A percentile compares a stretch with the other conserved stretches of the same genome.
phyloP scores from a whole-genome alignment of 2,329 filamentous ascomycete species.

The Paecilomyces formosus region DNA sequence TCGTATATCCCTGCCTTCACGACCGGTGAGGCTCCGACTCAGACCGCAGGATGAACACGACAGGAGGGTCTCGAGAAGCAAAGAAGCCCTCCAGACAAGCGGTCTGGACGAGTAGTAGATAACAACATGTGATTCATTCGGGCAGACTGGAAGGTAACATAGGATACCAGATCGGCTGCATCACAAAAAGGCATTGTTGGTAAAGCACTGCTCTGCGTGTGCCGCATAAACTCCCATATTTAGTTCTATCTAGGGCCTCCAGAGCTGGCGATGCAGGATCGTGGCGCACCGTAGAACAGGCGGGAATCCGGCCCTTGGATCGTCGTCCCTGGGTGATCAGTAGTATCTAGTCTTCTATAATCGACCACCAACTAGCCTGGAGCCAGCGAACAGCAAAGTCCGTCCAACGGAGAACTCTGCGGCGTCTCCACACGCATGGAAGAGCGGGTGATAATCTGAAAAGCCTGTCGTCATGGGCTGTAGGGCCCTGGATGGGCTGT shows the following conservation, averaged over 20 bases:
- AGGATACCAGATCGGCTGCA: not conserved
- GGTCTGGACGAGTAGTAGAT: not conserved
- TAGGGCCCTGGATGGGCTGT: not conserved
- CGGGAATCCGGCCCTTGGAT: not conserved
- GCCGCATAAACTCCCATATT: not conserved
- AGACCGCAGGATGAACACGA: not conserved
- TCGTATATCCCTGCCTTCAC: not conserved
- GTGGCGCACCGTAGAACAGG: not conserved
- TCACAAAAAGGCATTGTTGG: not conserved
- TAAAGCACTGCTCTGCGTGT: not conserved
- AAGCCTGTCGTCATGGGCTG: not conserved
- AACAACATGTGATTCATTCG: not conserved
- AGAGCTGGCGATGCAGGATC: not conserved
- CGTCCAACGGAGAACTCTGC: slow-evolving; percentile 4
- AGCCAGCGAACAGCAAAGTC: slow-evolving; percentile 4
- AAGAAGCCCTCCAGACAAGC: not conserved
- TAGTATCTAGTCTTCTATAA: not conserved
- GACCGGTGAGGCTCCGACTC: not conserved
- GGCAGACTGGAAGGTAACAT: not conserved
- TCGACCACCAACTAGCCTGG: not conserved
- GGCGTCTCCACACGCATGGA: not conserved
- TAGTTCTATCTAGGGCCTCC: not conserved
- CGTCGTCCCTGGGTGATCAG: not conserved
- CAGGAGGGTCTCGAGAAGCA: not conserved
- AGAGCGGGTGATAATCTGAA: not conserved